Evolutionary conservation across 495 filamentous ascomycete species (phyloP).

Genomic region (Aspergillus bridgeri): DNA sequence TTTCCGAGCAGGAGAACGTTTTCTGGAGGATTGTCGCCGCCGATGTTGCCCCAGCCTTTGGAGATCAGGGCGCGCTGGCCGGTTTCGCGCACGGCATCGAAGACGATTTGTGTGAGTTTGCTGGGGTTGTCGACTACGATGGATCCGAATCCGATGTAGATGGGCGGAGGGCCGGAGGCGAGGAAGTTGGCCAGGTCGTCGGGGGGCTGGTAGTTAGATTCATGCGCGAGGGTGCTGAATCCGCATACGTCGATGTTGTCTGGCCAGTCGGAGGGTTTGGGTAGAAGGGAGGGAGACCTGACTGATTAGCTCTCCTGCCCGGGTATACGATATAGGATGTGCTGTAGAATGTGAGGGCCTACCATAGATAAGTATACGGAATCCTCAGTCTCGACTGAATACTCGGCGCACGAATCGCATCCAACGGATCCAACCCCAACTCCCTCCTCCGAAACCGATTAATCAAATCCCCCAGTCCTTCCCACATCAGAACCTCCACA

Average conservation of each 20-base stretch:
- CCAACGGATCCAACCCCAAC: slow-evolving; percentile 65
- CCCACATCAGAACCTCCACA: slow-evolving; percentile 79
- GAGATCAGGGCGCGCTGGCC: slow-evolving; percentile 70
- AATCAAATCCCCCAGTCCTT: slow-evolving; percentile 72
- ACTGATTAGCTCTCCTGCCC: not conserved
- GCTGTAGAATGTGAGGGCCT: not conserved
- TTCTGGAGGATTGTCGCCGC: slow-evolving; percentile 57
- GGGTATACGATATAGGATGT: not conserved
- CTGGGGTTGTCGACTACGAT: slow-evolving; percentile 73
- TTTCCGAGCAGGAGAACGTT: slow-evolving; percentile 74
- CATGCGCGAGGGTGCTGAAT: slow-evolving; percentile 64
- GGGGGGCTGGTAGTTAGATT: slow-evolving; percentile 57
- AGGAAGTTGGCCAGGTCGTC: slow-evolving; percentile 61
- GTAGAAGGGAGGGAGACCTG: slow-evolving; percentile 69
- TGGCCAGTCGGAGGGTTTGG: slow-evolving; percentile 74
- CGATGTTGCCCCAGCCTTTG: slow-evolving; percentile 73
- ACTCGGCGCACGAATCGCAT: slow-evolving; percentile 62
- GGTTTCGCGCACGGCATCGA: slow-evolving; percentile 58
- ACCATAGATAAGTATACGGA: slow-evolving; percentile 81
- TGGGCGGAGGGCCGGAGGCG: slow-evolving; percentile 57
- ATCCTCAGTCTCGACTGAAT: slow-evolving; percentile 60
- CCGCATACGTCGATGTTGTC: slow-evolving; percentile 64
- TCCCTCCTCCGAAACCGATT: slow-evolving; percentile 65
- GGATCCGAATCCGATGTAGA: slow-evolving; percentile 77
- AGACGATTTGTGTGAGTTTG: slow-evolving; percentile 59